phyloP scores from a whole-genome alignment of 164 flowering plant genomes.

The Cinnamomum chago region DNA sequence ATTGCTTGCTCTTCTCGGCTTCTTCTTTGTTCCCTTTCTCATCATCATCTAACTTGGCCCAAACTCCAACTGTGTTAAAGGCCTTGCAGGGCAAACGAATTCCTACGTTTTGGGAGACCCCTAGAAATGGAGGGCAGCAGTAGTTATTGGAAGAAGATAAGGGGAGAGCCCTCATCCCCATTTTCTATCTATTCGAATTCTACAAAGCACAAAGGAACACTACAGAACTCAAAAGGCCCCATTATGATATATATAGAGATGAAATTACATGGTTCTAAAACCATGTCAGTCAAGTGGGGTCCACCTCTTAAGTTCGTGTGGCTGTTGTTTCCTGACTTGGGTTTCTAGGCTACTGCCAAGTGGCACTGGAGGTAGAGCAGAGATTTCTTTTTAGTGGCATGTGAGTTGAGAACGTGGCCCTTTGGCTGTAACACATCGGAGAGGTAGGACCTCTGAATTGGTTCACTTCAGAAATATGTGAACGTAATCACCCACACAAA shows the following conservation, averaged over 20 bases:
- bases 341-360: neutral
- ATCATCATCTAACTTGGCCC: slow-evolving; percentile 49
- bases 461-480: no score
- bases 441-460: neutral
- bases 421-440: slow-evolving; percentile 12
- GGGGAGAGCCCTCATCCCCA: slow-evolving; percentile 31
- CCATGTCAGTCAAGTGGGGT: neutral
- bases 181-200: neutral
- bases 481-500: neutral
- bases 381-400: slow-evolving; percentile 18
- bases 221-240: no score
- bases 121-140: slow-evolving; percentile 19
- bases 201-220: no score
- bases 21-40: slow-evolving; percentile 19
- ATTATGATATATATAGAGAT: neutral
- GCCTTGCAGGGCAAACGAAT: slow-evolving; percentile 9
- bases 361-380: neutral
- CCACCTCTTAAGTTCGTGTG: neutral
- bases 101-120: slow-evolving; percentile 13
- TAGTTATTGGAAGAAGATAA: slow-evolving; percentile 37
- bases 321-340: slow-evolving; percentile 11
- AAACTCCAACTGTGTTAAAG: slow-evolving; percentile 22
- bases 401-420: slow-evolving; percentile 35
- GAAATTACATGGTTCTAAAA: neutral
- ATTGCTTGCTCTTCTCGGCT: slow-evolving; percentile 43